These are phyloP conservation scores for Biscogniauxia mediterranea DNA, from an alignment of 2,329 filamentous ascomycete species.

Conservation along the genomic window DNA sequence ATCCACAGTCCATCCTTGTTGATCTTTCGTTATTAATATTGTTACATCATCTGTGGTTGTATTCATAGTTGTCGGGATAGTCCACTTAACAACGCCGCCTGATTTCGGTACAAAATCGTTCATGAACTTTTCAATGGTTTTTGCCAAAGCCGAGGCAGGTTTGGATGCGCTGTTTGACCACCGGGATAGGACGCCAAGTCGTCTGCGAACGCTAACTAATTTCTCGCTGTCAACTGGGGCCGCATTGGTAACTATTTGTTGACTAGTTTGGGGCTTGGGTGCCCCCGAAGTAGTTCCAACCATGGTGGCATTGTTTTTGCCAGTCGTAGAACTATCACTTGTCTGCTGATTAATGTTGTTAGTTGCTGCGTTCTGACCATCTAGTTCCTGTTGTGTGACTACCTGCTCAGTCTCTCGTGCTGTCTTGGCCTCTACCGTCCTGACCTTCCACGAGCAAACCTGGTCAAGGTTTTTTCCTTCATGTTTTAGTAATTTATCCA, in stretches of 20 bases:
- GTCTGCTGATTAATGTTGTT: not conserved
- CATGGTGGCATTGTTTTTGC: no score
- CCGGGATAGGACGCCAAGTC: not conserved
- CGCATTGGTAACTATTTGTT: no score
- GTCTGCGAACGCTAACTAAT: not conserved
- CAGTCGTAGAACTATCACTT: no score
- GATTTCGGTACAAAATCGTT: not conserved
- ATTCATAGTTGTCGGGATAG: not conserved
- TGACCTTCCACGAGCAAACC: not conserved
- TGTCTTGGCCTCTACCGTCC: not conserved
- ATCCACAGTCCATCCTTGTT: not conserved
- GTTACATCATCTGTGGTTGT: not conserved
- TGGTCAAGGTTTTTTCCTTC: not conserved
- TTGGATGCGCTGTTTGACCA: not conserved
- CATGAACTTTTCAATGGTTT: not conserved
- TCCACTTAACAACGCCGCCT: not conserved
- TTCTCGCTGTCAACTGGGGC: no score
- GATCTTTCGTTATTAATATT: not conserved
- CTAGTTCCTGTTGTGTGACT: no score
- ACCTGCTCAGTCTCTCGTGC: not conserved
- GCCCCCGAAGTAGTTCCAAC: no score
- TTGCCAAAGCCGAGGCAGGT: not conserved
- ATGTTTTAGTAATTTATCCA: not conserved
- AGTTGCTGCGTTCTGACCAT: no score
- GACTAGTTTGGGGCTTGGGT: no score